Percentiles rank a stretch among this genome's conserved stretches.
Conservation (phyloP, 306 rosid species). For the Quercus mongolica region DNA sequence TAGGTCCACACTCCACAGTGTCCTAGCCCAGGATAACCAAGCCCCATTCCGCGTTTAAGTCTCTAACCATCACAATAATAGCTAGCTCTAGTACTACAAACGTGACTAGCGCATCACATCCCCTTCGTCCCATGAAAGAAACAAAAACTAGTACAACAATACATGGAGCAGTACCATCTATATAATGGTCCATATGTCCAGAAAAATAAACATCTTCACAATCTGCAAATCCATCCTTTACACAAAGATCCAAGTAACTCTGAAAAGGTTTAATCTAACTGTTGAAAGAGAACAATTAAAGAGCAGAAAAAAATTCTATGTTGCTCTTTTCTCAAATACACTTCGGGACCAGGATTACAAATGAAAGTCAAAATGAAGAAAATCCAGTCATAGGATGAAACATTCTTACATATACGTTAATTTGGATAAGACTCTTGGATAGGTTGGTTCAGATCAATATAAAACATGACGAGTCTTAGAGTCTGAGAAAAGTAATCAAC, state of each 20-base stretch:
- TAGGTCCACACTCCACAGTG: too few relatives aligned
- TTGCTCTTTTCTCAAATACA: neutral
- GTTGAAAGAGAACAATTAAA: neutral
- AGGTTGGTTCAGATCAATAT: neutral
- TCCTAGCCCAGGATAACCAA: too few relatives aligned
- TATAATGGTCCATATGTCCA: too few relatives aligned
- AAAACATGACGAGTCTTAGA: neutral
- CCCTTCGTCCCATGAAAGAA: neutral
- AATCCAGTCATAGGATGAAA: neutral
- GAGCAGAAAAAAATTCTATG: neutral
- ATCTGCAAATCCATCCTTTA: neutral
- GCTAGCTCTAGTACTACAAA: too few relatives aligned
- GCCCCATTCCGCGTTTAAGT: too few relatives aligned
- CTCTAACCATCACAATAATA: too few relatives aligned
- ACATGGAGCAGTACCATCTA: neutral
- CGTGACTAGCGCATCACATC: too few relatives aligned
- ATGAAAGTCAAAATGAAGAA: neutral
- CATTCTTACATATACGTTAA: neutral
- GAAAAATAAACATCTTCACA: neutral
- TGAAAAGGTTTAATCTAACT: neutral
- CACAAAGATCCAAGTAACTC: neutral
- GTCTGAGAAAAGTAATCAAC: conserved; percentile 16
- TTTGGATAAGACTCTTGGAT: conserved; percentile 22
- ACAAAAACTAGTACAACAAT: neutral
- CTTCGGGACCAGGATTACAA: neutral